Evolutionary conservation across 2,329 filamentous ascomycete genomes (phyloP), one percentile per base, ranked within the genome.

Genomic region (Alternaria infectoria): DNA sequence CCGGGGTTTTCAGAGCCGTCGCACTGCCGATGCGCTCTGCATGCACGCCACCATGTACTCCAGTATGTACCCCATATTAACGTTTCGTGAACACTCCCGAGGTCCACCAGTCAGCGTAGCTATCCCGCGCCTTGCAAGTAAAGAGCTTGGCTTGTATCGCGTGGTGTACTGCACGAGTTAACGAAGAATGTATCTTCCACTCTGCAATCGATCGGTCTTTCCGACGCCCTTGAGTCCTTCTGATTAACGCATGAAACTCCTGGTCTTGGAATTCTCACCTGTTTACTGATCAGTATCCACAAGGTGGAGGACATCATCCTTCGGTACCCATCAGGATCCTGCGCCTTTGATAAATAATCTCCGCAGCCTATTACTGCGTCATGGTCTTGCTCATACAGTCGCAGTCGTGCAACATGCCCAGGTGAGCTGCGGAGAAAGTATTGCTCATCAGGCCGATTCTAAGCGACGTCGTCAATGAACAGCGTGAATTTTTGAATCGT

Each of bases 11-110:
- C 26, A 11, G 51, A 45, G 19, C 52, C 36, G 36, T 57, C 43
- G 32, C 54, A 57, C 26, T 57, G 57, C 43, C 28, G 32, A 44
- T 32, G 52, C 52, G 11, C 21, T 17, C 46, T 57, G 59, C 30
- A 57, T 46, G 36, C 54, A 50, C 23, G 45, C 54, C 32, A 61
- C 25, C n/a, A 26, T 43, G 25, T 19, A 60, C 51, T 40, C 28
- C 23, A 30, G 17, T 11, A 61, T 45, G 59, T 47, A 61, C 45
- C 46, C 54, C 50, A 51, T 46, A n/a, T 57, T 28, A 36, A 28
- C 57, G 23, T 36, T 9, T 17, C 2, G 28, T 17, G 12, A 47
- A 44, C 59, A 50, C 30, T 57, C 30, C 30, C 30, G 30, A 32
- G 30, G 30, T 32, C 45, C 59, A 51, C 59, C 45, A 61, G 44